Evolutionary conservation across 805 yeast genomes (phyloP).

Genomic region (Suhomyces sp.): DNA sequence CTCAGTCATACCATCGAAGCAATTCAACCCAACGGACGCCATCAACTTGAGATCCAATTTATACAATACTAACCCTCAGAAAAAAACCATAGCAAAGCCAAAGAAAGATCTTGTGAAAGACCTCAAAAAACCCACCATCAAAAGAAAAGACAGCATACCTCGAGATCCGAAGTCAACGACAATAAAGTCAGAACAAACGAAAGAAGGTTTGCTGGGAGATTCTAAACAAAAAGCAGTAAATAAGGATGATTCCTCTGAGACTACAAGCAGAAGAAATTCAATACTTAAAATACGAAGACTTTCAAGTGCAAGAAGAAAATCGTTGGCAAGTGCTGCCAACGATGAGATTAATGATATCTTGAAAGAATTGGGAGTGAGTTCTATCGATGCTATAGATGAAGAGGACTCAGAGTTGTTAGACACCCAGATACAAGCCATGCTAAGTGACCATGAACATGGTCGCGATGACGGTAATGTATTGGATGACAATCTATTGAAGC

Average conservation of each 20-base stretch:
- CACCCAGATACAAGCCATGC: constrained; percentile 30
- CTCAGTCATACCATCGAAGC: constrained; percentile 24
- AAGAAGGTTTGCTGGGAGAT: background rate
- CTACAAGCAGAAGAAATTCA: constrained; percentile 11
- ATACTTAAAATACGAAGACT: constrained; percentile 27
- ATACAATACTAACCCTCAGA: constrained; percentile 21
- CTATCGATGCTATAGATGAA: constrained; percentile 30
- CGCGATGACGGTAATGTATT: constrained; percentile 11
- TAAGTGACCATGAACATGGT: constrained; percentile 26
- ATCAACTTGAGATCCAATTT: constrained; percentile 53
- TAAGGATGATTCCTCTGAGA: no score
- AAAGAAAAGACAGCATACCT: background rate
- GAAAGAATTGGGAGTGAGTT: constrained; percentile 34
- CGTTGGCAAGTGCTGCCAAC: constrained; percentile 36
- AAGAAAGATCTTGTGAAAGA: constrained; percentile 2
- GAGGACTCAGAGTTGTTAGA: constrained; percentile 30
- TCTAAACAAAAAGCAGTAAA: background rate
- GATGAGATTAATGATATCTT: constrained; percentile 40
- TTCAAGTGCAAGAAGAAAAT: constrained; percentile 38
- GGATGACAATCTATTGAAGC: constrained; percentile 17
- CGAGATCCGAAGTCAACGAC: constrained; percentile 1
- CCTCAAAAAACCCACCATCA: background rate
- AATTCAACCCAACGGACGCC: constrained; percentile 62
- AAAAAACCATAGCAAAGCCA: background rate
- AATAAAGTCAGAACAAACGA: background rate